These are phyloP conservation scores for Xerocomellus chrysenteron DNA, from an alignment of 768 basidiomycete genomes.

Conservation along the genomic window DNA sequence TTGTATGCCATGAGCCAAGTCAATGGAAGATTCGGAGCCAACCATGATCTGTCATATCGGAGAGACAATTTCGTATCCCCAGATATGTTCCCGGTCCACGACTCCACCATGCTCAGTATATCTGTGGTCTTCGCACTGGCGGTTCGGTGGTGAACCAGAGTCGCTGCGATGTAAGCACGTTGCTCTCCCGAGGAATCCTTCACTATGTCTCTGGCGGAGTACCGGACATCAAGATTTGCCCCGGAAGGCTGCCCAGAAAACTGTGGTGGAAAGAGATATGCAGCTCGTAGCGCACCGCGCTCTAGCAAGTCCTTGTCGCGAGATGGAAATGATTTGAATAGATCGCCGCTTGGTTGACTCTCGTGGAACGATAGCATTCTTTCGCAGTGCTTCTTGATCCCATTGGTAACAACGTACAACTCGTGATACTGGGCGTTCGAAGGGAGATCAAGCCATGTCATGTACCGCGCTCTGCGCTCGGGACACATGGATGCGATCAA, in stretches of 20 bases:
- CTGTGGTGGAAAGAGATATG: constrained; percentile 6
- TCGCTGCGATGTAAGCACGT: constrained; percentile 14
- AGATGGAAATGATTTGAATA: constrained; percentile 2
- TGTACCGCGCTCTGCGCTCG: too few species aligned
- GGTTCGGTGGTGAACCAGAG: background rate
- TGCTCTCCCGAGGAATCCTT: background rate
- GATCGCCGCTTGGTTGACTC: background rate
- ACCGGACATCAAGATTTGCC: constrained; percentile 1
- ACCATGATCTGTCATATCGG: constrained; percentile 28
- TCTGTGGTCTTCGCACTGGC: background rate
- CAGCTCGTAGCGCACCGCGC: constrained; percentile 14
- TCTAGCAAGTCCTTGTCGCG: constrained; percentile 6
- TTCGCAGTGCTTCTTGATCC: constrained; percentile 31
- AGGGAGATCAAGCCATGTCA: too few species aligned
- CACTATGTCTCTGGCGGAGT: constrained; percentile 11
- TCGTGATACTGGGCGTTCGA: constrained; percentile 33
- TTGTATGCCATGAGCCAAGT: constrained; percentile 30
- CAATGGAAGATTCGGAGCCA: constrained; percentile 15
- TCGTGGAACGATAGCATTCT: constrained; percentile 9
- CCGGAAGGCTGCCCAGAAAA: background rate
- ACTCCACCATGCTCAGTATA: too few species aligned
- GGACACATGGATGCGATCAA: too few species aligned
- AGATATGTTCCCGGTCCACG: too few species aligned
- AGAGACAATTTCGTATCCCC: constrained; percentile 1
- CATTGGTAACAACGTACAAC: constrained; percentile 22